Evolutionary conservation across 164 flowering plant species (phyloP), one percentile per base, ranked within the genome.

Genomic region (Stephania japonica): DNA sequence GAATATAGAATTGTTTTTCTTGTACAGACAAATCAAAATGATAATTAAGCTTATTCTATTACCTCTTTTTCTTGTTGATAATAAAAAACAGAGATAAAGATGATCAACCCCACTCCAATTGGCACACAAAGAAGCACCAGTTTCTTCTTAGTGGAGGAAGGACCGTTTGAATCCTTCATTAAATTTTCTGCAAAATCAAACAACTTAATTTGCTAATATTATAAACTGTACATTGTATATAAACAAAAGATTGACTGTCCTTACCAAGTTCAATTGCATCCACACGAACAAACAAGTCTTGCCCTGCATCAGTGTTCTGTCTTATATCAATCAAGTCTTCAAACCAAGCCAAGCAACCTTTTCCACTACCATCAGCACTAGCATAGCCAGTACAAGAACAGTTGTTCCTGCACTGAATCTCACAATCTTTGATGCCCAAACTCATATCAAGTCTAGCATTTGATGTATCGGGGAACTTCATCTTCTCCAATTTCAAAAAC

Each of bases 381-480:
- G 62, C 18, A 14, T 18, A 56, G 21, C 62, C 62, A 56, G 26
- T 38, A 16, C 74, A 72, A 10, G 74, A 72, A 64, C 74, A 72
- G n/a, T 63, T 44, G 14, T 6, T 27, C 53, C 65, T 43, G 21
- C 74, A 72, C 42, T 72, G 61, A 5, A 19, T n/a, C 13, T 24
- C 38, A 49, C 68, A 63, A 9, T 21, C 69, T 24, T 64, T 43
- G 0, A 43, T n/a, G 5, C 10, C 43, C 70, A 23, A 12, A 13
- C 56, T 63, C 11, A 38, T 19, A 26, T 47, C 23, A 42, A 44
- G 32, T 12, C 24, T 9, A n/a, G 42, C 23, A 65, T 13, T 4
- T 13, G 74, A 19, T 14, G 42, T 7, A 64, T 72, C 74, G 14
- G 75, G 72, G 75, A 74, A 8, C 49, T 74, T 74, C 67, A 74